Percentiles rank a stretch among this genome's conserved stretches.
These are phyloP conservation scores for Candida pseudoviswanathii DNA, from an alignment of 1,139 yeast species.

Conservation along the genomic window DNA sequence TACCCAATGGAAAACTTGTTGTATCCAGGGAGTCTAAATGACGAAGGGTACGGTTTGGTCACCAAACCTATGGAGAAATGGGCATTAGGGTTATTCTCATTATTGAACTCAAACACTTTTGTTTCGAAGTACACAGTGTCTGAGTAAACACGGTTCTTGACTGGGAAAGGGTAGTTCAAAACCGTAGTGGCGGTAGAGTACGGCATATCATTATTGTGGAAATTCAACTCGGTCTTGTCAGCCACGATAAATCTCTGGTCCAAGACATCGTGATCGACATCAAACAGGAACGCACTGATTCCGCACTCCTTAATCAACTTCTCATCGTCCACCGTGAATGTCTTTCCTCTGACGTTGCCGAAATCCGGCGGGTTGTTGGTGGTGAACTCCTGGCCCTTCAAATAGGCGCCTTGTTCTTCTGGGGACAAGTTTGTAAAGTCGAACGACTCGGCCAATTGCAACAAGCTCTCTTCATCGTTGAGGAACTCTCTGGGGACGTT, in stretches of 20 bases:
- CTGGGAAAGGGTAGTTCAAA: slow-evolving; percentile 67
- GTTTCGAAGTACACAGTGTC: slow-evolving; percentile 73
- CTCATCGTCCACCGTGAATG: slow-evolving; percentile 35
- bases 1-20: slow-evolving; percentile 83
- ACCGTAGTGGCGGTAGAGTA: slow-evolving; percentile 50
- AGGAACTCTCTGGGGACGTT: slow-evolving; percentile 42
- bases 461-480: slow-evolving; percentile 44
- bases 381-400: slow-evolving; percentile 39
- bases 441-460: slow-evolving; percentile 38
- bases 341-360: slow-evolving; percentile 34
- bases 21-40: slow-evolving; percentile 84
- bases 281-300: slow-evolving; percentile 44
- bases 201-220: slow-evolving; percentile 46
- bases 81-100: slow-evolving; percentile 40
- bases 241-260: slow-evolving; percentile 50
- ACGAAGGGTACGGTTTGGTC: slow-evolving; percentile 82
- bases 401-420: slow-evolving; percentile 44
- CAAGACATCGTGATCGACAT: slow-evolving; percentile 33
- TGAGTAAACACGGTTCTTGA: slow-evolving; percentile 52
- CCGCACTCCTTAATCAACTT: slow-evolving; percentile 41
- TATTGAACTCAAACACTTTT: slow-evolving; percentile 55
- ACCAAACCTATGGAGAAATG: slow-evolving; percentile 76
- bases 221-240: slow-evolving; percentile 64
- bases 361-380: slow-evolving; percentile 35
- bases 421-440: slow-evolving; percentile 43